Evolutionary conservation across 2,329 filamentous ascomycete genomes (phyloP).

Genomic region (Trichoderma oligosporum): DNA sequence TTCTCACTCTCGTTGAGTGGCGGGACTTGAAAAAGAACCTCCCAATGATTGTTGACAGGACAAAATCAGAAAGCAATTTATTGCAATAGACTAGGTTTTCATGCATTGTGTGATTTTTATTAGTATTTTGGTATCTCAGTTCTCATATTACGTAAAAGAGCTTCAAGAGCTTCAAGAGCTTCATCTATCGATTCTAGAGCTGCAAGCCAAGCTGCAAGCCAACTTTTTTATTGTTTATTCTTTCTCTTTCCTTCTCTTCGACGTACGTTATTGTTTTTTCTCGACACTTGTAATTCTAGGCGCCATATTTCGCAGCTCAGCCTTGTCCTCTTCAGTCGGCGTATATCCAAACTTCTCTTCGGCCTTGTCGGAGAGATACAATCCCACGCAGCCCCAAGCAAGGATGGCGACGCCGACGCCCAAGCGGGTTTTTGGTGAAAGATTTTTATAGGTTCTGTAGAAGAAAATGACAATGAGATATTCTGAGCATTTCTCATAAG

Average conservation of each 20-base stretch:
- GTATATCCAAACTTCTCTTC: conserved; percentile 71
- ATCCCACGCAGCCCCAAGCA: conserved; percentile 68
- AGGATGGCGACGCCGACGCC: conserved; percentile 71
- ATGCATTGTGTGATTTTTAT: too few relatives aligned
- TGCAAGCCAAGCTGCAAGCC: too few relatives aligned
- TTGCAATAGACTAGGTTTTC: background rate
- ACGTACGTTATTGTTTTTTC: conserved; percentile 20
- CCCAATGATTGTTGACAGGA: background rate
- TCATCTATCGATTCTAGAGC: background rate
- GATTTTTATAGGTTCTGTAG: conserved; percentile 63
- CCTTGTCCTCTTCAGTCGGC: conserved; percentile 69
- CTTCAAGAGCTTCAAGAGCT: too few relatives aligned
- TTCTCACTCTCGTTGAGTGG: too few relatives aligned
- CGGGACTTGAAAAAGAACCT: background rate
- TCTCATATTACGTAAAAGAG: too few relatives aligned
- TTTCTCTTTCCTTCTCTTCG: background rate
- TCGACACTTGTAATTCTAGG: conserved; percentile 63
- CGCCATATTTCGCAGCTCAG: conserved; percentile 56
- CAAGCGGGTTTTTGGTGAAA: conserved; percentile 66
- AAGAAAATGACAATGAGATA: background rate
- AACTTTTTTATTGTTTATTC: too few relatives aligned
- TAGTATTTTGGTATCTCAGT: too few relatives aligned
- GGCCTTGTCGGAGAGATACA: conserved; percentile 68
- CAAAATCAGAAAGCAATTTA: background rate
- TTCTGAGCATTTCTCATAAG: background rate